These are phyloP conservation scores for Toxoplasma gondii DNA, from an alignment of 169 alveolate genomes.

Conservation along the genomic window DNA sequence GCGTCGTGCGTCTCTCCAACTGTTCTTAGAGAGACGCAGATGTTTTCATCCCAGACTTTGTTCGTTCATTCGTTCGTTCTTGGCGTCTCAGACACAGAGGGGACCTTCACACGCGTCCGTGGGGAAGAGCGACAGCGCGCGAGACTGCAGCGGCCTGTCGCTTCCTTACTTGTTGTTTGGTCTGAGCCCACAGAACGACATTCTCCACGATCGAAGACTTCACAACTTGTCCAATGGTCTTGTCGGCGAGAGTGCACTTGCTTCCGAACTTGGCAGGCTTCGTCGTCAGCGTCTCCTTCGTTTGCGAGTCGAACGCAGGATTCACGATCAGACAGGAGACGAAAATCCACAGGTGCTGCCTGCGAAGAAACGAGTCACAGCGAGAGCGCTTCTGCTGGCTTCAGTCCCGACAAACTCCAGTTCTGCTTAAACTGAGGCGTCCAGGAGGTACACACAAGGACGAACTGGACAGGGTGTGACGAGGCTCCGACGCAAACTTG, in stretches of 20 bases:
- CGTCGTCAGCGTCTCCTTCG: slow-evolving; percentile 86
- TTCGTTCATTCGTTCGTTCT: too few species aligned
- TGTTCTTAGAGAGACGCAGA: too few species aligned
- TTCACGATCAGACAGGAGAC: slow-evolving; percentile 97
- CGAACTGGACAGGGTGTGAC: too few species aligned
- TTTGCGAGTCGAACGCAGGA: slow-evolving; percentile 99
- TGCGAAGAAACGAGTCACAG: slow-evolving; percentile 40
- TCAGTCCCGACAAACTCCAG: not conserved
- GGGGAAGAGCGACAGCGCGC: not conserved
- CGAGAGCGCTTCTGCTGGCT: not conserved
- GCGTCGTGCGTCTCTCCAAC: too few species aligned
- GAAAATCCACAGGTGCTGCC: slow-evolving; percentile 95
- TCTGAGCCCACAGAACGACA: slow-evolving; percentile 75
- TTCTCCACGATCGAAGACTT: slow-evolving; percentile 89
- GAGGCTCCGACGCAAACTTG: too few species aligned
- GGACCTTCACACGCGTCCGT: not conserved
- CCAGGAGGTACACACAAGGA: too few species aligned
- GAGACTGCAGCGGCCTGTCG: not conserved
- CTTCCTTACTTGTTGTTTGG: slow-evolving; percentile 67
- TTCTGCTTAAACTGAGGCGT: too few species aligned
- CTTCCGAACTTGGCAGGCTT: slow-evolving; percentile 91
- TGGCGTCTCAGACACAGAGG: too few species aligned
- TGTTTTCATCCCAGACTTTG: too few species aligned
- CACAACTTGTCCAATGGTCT: slow-evolving; percentile 86
- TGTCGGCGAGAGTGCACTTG: slow-evolving; percentile 87